phyloP scores from a whole-genome alignment of 2,329 filamentous ascomycete species.

The Tolypocladium nubicola region DNA sequence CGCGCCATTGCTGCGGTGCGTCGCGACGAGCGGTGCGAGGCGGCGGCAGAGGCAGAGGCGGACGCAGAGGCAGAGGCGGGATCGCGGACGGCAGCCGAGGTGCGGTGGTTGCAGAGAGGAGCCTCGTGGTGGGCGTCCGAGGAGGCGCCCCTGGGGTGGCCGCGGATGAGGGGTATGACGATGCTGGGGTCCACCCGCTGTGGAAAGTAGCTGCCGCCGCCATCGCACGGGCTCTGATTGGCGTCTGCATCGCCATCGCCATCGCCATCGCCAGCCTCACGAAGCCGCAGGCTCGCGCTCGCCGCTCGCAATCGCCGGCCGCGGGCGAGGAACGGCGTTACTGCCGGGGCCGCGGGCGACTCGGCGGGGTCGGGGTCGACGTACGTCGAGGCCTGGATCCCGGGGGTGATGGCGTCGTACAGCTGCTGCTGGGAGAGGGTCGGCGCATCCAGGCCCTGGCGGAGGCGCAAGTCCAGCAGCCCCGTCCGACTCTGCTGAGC shows the following conservation, averaged over 20 bases:
- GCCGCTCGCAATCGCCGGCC: background rate
- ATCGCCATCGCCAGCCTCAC: too few species aligned
- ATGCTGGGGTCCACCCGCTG: conserved; percentile 2
- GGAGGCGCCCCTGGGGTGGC: background rate
- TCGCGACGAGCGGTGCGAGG: background rate
- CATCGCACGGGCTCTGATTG: background rate
- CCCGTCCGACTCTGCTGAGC: background rate
- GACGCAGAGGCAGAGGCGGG: background rate
- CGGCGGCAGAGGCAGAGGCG: background rate
- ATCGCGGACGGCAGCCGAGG: background rate
- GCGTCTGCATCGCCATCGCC: background rate
- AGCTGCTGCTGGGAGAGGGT: background rate
- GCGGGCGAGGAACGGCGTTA: background rate
- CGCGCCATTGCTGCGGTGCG: conserved; percentile 25
- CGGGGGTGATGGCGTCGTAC: conserved; percentile 14
- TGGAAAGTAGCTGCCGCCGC: background rate
- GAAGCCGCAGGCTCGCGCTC: background rate
- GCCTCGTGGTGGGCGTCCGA: background rate
- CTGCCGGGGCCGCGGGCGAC: background rate
- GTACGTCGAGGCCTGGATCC: conserved; percentile 14
- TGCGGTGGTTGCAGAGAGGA: background rate
- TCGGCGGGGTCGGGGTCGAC: conserved; percentile 3
- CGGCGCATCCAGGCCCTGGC: background rate
- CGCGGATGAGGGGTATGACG: conserved; percentile 5
- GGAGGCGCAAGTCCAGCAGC: background rate